These are phyloP conservation scores for Candida tibetensis DNA, from an alignment of 805 yeast genomes.

Conservation along the genomic window DNA sequence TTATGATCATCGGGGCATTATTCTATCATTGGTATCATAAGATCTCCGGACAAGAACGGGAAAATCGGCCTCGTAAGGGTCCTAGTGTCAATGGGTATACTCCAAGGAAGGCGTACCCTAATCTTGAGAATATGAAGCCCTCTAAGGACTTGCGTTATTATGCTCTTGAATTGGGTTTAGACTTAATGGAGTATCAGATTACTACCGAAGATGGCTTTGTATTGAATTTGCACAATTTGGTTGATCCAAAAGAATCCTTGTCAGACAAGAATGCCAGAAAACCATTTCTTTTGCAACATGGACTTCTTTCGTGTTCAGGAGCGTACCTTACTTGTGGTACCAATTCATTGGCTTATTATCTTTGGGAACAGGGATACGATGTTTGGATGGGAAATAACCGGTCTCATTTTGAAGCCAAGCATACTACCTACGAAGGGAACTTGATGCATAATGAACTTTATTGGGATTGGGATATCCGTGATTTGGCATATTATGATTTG, in stretches of 20 bases:
- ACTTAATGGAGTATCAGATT: conserved; percentile 55
- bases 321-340: conserved; percentile 82
- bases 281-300: conserved; percentile 82
- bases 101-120: conserved; percentile 35
- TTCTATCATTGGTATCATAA: conserved; percentile 29
- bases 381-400: conserved; percentile 93
- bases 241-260: conserved; percentile 44
- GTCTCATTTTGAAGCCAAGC: conserved; percentile 77
- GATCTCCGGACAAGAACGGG: conserved; percentile 28
- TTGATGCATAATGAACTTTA: conserved; percentile 46
- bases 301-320: conserved; percentile 82
- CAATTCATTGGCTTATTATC: conserved; percentile 66
- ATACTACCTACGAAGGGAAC: conserved; percentile 36
- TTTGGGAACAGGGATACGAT: conserved; percentile 61
- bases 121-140: conserved; percentile 30
- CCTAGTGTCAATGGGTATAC: conserved; percentile 21
- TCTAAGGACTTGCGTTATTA: conserved; percentile 61
- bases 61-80: conserved; percentile 21
- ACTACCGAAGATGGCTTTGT: conserved; percentile 79
- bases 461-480: conserved; percentile 95
- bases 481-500: conserved; percentile 76
- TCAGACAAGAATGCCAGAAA: conserved; percentile 32
- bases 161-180: conserved; percentile 57
- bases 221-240: conserved; percentile 60
- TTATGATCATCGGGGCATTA: conserved; percentile 25